Conservation (phyloP, 768 basidiomycete genomes). For the Sarcodon aspratus region DNA sequence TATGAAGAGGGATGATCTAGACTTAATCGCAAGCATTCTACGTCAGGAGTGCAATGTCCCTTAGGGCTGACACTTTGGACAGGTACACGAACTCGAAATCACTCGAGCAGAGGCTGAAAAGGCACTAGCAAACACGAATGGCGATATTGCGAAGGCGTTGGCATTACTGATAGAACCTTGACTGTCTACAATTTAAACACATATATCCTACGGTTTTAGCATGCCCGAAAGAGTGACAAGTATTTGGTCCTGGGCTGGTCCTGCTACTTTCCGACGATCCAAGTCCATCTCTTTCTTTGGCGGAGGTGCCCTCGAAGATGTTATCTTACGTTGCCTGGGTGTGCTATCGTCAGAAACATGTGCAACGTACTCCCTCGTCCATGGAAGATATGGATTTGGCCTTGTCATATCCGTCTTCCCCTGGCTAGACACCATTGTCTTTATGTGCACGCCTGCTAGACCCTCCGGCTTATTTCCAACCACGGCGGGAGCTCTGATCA, state of each 20-base stretch:
- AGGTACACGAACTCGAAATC: constrained; percentile 61
- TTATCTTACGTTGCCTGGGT: not conserved
- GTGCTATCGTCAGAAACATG: constrained; percentile 1
- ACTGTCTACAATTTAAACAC: no score
- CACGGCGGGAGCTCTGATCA: constrained; percentile 29
- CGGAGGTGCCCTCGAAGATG: not conserved
- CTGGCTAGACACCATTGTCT: constrained; percentile 19
- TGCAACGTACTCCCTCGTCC: constrained; percentile 34
- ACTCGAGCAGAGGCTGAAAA: constrained; percentile 48
- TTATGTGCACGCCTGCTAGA: constrained; percentile 24
- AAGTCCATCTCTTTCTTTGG: not conserved
- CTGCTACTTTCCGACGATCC: not conserved
- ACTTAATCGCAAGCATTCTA: constrained; percentile 40
- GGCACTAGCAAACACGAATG: constrained; percentile 38
- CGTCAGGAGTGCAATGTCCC: not conserved
- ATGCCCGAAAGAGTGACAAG: not conserved
- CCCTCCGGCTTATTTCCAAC: constrained; percentile 31
- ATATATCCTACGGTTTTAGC: not conserved
- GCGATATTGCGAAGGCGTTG: constrained; percentile 41
- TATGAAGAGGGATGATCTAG: constrained; percentile 51
- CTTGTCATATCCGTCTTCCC: constrained; percentile 17
- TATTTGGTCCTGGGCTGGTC: not conserved
- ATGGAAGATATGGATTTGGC: constrained; percentile 37
- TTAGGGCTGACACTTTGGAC: not conserved
- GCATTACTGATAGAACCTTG: constrained; percentile 8